Evolutionary conservation across 495 filamentous ascomycete species (phyloP), one percentile per base, ranked within the genome.

Genomic region (Penicillium cataractarum): DNA sequence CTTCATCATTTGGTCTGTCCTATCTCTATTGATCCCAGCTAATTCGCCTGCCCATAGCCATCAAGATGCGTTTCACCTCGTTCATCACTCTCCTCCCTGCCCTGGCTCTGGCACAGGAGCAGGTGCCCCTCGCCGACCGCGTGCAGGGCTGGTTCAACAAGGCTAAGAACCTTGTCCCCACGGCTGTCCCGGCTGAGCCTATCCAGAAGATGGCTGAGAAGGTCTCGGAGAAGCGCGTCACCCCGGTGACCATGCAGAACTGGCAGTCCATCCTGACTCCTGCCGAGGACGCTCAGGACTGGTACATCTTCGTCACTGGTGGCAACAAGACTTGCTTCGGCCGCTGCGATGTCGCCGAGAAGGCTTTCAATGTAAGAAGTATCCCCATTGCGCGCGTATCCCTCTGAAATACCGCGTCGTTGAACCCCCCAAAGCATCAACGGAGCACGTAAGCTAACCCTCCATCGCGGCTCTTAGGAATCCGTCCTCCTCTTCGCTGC

Each of bases 281-380:
- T 9, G 83, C 88, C 9, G 77, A 83, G 56, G 73, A 86, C 15
- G 83, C 89, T 3, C 86, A 90, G 74, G 89, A 93, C 73, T 97
- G 90, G 91, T 86, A 89, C 78, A 79, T 97, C 61, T 84, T 90
- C 70, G 75, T 96, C 54, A 91, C 89, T 1, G 93, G 93, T 54
- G 87, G 90, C 44, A 96, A 97, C 78, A 92, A 89, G 80, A 93
- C 92, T 31, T 97, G 93, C 80, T 92, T 86, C 69, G 92, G 81
- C 58, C 74, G 80, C 61, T 90, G 86, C 72, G 80, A 61, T 12
- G 72, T 73, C 6, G 80, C 82, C 31, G 81, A 85, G 21, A 78
- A 77, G 64, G 80, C 81, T 0, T 88, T 84, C 76, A 87, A 87
- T 65, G 82, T 86, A 73, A 63, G 80, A 72, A 52, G 27, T n/a